A percentile compares a stretch with the other conserved stretches of the same genome.
phyloP scores from a whole-genome alignment of 23 red algal species.

The Gracilaria gracilis region DNA sequence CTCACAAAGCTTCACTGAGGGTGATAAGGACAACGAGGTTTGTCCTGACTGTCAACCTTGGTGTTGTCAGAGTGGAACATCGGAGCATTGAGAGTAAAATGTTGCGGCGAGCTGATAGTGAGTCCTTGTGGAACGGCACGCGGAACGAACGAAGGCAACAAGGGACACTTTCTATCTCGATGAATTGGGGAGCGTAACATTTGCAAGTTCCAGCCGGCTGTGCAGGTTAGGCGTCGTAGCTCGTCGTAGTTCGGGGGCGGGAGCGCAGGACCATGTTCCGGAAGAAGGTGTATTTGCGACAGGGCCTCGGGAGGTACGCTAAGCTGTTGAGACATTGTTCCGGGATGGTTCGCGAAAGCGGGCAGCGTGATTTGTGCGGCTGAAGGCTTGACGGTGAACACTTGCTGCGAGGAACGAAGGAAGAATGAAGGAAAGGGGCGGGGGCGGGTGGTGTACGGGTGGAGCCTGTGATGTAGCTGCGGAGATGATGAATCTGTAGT shows the following conservation, averaged over 20 bases:
- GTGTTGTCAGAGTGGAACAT: not conserved
- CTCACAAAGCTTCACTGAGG: not conserved
- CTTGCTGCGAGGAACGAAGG: too few relatives aligned
- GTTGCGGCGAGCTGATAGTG: constrained; percentile 3
- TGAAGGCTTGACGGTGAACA: too few relatives aligned
- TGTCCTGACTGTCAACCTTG: not conserved
- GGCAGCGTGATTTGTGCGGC: not conserved
- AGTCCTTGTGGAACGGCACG: constrained; percentile 21
- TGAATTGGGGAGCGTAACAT: constrained; percentile 41
- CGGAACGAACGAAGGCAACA: constrained; percentile 37
- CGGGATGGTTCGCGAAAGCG: not conserved
- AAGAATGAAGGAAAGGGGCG: too few relatives aligned
- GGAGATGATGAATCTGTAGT: too few relatives aligned
- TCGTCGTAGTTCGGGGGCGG: constrained; percentile 42
- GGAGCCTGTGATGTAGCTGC: not conserved
- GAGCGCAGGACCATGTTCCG: not conserved
- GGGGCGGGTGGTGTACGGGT: not conserved
- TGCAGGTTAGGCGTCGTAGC: constrained; percentile 22
- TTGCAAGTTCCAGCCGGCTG: constrained; percentile 35
- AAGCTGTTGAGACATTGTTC: not conserved
- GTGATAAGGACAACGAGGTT: constrained; percentile 12
- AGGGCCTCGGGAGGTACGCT: constrained; percentile 24
- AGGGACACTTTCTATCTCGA: constrained; percentile 19
- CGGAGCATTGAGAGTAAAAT: not conserved
- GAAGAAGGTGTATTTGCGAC: not conserved